Evolutionary conservation across 208 protist species (phyloP).

Genomic region (Phytomonas francai): DNA sequence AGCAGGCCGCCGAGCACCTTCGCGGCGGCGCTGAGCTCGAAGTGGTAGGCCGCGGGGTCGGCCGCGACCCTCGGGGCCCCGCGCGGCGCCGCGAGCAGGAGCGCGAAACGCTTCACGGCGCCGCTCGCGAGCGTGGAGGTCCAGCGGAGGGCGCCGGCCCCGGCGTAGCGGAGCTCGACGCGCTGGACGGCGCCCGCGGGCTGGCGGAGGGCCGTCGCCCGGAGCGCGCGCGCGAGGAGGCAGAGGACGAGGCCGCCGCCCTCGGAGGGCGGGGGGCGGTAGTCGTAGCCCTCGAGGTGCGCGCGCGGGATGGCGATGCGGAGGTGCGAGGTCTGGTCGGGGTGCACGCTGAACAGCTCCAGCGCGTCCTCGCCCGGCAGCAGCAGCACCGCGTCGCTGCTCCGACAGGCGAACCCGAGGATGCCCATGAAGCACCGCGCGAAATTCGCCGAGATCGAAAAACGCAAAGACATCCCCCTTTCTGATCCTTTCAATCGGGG

Average conservation of each 20-base stretch:
- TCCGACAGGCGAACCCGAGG: constrained; percentile 24
- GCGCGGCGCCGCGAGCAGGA: too few relatives aligned
- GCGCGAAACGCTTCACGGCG: too few relatives aligned
- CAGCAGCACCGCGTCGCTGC: constrained; percentile 33
- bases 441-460: constrained; percentile 29
- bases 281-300: constrained; percentile 28
- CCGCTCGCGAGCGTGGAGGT: constrained; percentile 27
- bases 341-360: constrained; percentile 29
- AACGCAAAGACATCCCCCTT: constrained; percentile 24
- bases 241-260: constrained; percentile 12
- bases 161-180: constrained; percentile 14
- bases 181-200: constrained; percentile 14
- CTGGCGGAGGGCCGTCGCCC: constrained; percentile 38
- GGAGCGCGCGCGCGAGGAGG: constrained; percentile 30
- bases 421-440: constrained; percentile 36
- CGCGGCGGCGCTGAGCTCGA: constrained; percentile 36
- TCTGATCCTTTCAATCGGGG: background rate
- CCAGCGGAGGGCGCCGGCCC: constrained; percentile 12
- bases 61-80: constrained; percentile 15
- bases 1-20: constrained; percentile 31
- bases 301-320: constrained; percentile 18
- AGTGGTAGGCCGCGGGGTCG: constrained; percentile 19
- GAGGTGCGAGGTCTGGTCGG: constrained; percentile 25
- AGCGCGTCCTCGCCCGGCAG: constrained; percentile 26
- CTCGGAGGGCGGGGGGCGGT: background rate